Evolutionary conservation across 768 basidiomycete species (phyloP), one percentile per base, ranked within the genome.

Genomic region (Tricholoma hemisulphureum): DNA sequence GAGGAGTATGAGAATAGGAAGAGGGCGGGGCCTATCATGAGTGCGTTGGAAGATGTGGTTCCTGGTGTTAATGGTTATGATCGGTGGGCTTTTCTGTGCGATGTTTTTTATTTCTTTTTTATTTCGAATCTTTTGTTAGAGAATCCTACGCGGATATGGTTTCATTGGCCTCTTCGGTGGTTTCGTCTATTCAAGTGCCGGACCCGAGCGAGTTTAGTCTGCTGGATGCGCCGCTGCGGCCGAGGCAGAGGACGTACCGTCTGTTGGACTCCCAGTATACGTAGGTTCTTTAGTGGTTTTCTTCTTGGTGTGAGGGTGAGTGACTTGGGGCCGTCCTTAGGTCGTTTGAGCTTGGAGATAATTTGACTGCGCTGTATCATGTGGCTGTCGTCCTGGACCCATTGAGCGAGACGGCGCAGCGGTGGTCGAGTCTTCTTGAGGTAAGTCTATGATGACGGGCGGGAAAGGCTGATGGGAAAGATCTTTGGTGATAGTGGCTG

Each of bases 331-430:
- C 43, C 41, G 28, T 24, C 21, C 57, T 32, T 61, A 94, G 93
- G 7, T 76, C 83, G 14, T 88, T 95, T 66, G 70, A 81, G 31
- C 74, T 84, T 35, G 95, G 95, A 4, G 80, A 93, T 61, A 79
- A 82, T 18, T 67, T 78, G 2, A 85, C 82, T 1, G 88, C 95
- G 0, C 63, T 89, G 35, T 84, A 85, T 63, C 86, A 87, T 52
- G 72, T 97, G 37, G 84, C 82, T 2, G 80, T 89, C 9, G 69
- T 98, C 6, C 58, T 98, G 7, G 93, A 98, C 68, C 95, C 96
- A 0, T 68, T 97, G 26, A 93, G 89, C 50, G 90, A 93, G 67
- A 73, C 79, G 5, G 91, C 89, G 2, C 95, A 98, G 68, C 87
- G 86, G 62, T 97, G 93, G 89, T 84, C 91, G 1, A 83, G 87